A percentile compares a stretch with the other conserved stretches of the same genome.
These are phyloP conservation scores for Suhomyces sp. DNA, from an alignment of 805 yeast species.

Conservation along the genomic window DNA sequence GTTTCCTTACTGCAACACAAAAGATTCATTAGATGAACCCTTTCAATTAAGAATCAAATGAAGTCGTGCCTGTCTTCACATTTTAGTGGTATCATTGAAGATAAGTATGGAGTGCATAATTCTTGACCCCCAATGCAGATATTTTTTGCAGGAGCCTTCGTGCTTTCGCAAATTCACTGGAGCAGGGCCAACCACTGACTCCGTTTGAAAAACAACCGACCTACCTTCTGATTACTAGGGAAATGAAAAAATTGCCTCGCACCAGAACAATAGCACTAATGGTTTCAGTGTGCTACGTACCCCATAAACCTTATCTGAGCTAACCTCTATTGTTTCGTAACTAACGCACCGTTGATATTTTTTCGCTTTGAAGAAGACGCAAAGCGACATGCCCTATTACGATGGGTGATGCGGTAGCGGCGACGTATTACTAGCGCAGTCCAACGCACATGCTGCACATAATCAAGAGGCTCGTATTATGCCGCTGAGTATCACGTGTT, in stretches of 20 bases:
- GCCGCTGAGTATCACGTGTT: neutral
- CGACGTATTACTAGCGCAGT: neutral
- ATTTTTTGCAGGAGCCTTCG: neutral
- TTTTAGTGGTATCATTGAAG: neutral
- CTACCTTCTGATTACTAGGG: neutral
- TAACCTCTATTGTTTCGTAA: neutral
- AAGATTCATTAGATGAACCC: neutral
- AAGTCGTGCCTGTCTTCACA: neutral
- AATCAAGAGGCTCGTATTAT: neutral
- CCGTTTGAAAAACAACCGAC: neutral
- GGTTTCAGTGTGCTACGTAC: neutral
- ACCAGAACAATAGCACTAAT: neutral
- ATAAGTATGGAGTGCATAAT: neutral
- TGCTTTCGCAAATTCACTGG: neutral
- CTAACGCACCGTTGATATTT: neutral
- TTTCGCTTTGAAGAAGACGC: neutral
- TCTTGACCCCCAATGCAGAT: neutral
- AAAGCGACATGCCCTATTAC: neutral
- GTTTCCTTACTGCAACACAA: neutral
- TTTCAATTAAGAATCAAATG: neutral
- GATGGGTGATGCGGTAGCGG: neutral
- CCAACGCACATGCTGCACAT: neutral
- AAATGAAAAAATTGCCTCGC: neutral
- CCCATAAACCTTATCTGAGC: neutral
- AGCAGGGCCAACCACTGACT: neutral